Percentiles rank a stretch among this genome's conserved stretches.
Conservation (phyloP, 2,329 filamentous ascomycete species). For the Colletotrichum coccodes region DNA sequence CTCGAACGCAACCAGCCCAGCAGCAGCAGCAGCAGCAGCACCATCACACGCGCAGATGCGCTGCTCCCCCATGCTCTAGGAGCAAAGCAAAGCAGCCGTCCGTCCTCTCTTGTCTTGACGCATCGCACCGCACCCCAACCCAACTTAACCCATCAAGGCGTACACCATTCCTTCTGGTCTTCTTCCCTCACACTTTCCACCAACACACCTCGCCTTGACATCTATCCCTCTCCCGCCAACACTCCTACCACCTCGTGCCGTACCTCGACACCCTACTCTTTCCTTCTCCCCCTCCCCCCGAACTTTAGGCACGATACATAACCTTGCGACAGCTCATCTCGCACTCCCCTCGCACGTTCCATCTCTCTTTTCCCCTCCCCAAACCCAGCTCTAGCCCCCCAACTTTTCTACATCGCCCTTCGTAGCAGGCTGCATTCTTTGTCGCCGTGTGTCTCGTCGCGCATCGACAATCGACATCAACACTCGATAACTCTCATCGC, state of each 20-base stretch:
- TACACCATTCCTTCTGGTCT: constrained; percentile 28
- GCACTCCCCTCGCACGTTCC: constrained; percentile 11
- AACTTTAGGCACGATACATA: constrained; percentile 34
- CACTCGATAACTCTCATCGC: constrained; percentile 19
- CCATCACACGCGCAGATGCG: constrained; percentile 22
- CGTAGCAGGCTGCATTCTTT: constrained; percentile 30
- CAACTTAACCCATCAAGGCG: constrained; percentile 32
- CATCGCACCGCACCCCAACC: constrained; percentile 27
- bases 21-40: constrained; percentile 8
- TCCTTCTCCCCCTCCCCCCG: constrained; percentile 15
- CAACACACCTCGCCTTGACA: constrained; percentile 31
- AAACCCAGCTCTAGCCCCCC: constrained; percentile 15
- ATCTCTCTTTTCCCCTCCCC: constrained; percentile 7
- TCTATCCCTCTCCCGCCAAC: constrained; percentile 11
- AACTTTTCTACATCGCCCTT: constrained; percentile 20
- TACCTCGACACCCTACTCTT: constrained; percentile 18
- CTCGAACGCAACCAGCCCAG: constrained; percentile 27
- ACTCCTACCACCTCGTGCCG: constrained; percentile 21
- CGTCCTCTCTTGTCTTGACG: constrained; percentile 29
- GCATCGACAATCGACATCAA: constrained; percentile 9
- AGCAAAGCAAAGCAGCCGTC: constrained; percentile 18
- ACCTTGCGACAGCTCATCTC: constrained; percentile 34
- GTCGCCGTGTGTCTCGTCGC: constrained; percentile 17
- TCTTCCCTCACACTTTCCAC: constrained; percentile 31
- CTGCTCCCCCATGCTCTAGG: constrained; percentile 19